Evolutionary conservation across 1,284 basidiomycete genomes (phyloP), one percentile per base, ranked within the genome.

Genomic region (Apiotrichum sp.): DNA sequence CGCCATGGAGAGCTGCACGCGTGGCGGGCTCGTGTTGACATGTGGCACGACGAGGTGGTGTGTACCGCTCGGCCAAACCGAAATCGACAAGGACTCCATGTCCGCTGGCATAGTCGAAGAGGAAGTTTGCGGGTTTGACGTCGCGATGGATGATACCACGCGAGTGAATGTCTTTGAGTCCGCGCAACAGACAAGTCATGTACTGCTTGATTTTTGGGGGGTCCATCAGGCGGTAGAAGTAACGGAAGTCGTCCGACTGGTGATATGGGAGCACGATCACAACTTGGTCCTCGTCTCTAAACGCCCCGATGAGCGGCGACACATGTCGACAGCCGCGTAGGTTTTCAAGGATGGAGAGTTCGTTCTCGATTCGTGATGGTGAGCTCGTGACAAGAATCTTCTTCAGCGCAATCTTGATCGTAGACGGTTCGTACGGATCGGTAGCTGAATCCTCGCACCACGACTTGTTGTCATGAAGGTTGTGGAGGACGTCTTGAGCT

Each of bases 41-140:
- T 34, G 67, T 68, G 0, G 82, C 73, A 45, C 65, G 66, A 16
- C 57, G 66, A 9, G 76, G 75, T 8, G 75, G 75, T 29, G 67
- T 64, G 38, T 78, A 75, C 4, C 76, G 40, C 78, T 89, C 90
- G 7, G 93, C 93, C 2, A 99, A 81, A 29, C 95, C 95, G 75
- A 98, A 97, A 75, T 98, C 95, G 64, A 92, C 95, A 8, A 99
- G 78, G 0, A 89, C 89, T 9, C 96, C 95, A 6, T 86, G 79
- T 2, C 88, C 87, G 4, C 86, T 87, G 45, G 82, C 82, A 35
- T 90, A 86, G 73, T 98, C 90, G 73, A 89, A 98, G 35, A 98
- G 81, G 70, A 98, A 98, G 75, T 98, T 98, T 59, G 95, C 95
- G 14, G 95, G 96, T 72, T 98, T 98, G 67, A 98, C 90, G 74